Conservation (phyloP, 805 yeast genomes). For the Nakazawaea anatomiae region DNA sequence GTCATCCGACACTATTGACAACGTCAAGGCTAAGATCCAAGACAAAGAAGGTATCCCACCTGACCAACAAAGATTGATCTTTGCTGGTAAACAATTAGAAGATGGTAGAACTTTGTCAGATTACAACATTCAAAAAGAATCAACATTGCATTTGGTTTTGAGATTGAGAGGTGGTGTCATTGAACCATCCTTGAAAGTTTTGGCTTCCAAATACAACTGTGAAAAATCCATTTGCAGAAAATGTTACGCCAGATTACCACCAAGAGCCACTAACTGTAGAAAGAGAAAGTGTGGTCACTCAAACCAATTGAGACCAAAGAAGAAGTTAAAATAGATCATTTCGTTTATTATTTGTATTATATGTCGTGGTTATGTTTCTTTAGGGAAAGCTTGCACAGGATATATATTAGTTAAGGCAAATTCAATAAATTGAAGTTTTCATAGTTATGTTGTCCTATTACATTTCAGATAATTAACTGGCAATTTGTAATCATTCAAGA, state of each 20-base stretch:
- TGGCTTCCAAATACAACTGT: slow-evolving; percentile 99
- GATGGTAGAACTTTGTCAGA: slow-evolving; percentile 93
- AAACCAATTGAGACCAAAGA: slow-evolving; percentile 99
- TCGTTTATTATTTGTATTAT: slow-evolving; percentile 19
- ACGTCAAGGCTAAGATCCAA: slow-evolving; percentile 91
- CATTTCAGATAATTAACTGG: neutral
- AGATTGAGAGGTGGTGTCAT: slow-evolving; percentile 81
- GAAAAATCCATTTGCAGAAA: slow-evolving; percentile 98
- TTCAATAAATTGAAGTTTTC: neutral
- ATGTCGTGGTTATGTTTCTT: neutral
- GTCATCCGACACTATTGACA: slow-evolving; percentile 93
- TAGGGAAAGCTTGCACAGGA: neutral
- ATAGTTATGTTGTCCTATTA: neutral
- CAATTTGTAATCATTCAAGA: neutral
- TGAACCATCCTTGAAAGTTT: slow-evolving; percentile 98
- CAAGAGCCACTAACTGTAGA: slow-evolving; percentile 99
- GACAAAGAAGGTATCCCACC: slow-evolving; percentile 97
- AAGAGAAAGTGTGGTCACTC: slow-evolving; percentile 99
- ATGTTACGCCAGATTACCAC: slow-evolving; percentile 99
- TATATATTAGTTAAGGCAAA: neutral
- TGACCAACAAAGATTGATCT: slow-evolving; percentile 91
- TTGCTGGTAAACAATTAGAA: slow-evolving; percentile 95
- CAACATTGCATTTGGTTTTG: slow-evolving; percentile 56
- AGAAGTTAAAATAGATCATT: slow-evolving; percentile 87
- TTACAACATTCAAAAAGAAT: slow-evolving; percentile 94